Base-by-base conservation (phyloP, 768 basidiomycete species). In the Sporobolomyces roseus region DNA sequence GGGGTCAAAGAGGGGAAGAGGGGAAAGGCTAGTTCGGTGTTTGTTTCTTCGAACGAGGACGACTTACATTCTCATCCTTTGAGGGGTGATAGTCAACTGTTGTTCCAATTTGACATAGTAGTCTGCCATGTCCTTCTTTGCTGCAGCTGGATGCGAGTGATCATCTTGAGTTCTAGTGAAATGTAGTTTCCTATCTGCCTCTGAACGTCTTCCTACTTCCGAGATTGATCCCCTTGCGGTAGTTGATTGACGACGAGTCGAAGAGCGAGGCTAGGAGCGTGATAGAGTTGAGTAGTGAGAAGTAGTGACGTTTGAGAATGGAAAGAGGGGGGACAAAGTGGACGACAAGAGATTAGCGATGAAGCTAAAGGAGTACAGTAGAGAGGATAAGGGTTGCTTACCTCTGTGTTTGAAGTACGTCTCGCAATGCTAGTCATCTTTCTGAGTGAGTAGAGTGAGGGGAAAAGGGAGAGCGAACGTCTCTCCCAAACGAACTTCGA, bases 121-220 rank as follows among this genome's bases (percentile, higher is more conserved):
- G 36, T 70, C 58, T 21, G 70, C 72, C 66, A 75, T 71, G 59
- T 74, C 67, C 66, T 65, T 65, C 64, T 72, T 94, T 78, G 91
- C 93, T 66, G 92, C 93, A 82, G 93, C 90, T 21, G 93, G 93
- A 53, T 91, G 86, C 77, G 86, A 86, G 74, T 90, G 88, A 43
- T 77, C 78, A 32, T 77, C 77, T 75, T 79, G 63, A 38, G 33
- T 60, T 33, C 65, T 50, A 19, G 53, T 65, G 53, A 72, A 72
- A 30, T 64, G 51, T 7, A 71, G 50, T 51, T 62, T 63, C 35
- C 65, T 38, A 38, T 58, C 70, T 7, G 51, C 52, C 43, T 65
- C 69, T 43, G 30, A 38, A 35, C 61, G 56, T 7, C 66, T 51
- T 2, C 70, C 70, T 46, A 71, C 66, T 25, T 58, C 65, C 17